Evolutionary conservation across 345 rosid genomes (phyloP).

Genomic region (Salix udensis): DNA sequence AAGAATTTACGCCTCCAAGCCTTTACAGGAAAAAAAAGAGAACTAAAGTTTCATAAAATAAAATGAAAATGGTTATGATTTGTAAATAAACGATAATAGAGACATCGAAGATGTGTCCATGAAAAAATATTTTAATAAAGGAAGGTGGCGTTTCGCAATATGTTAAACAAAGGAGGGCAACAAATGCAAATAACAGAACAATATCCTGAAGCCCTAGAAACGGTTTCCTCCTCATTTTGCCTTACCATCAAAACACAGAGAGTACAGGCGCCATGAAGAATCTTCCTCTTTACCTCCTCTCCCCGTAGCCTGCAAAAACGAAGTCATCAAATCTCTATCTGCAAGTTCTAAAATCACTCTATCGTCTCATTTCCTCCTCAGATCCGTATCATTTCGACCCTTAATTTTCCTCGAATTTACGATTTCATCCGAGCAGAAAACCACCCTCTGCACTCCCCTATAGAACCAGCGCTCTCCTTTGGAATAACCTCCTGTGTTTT

Average conservation of each 20-base stretch:
- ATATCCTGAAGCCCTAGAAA: constrained; percentile 17
- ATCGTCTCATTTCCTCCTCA: not conserved
- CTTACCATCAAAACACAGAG: not conserved
- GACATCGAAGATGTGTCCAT: not conserved
- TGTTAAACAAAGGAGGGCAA: not conserved
- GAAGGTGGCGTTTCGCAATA: not conserved
- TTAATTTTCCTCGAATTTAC: constrained; percentile 21
- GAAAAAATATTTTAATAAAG: not conserved
- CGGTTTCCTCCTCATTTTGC: not conserved
- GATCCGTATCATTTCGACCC: constrained; percentile 30
- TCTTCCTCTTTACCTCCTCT: not conserved
- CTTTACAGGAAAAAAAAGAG: not conserved
- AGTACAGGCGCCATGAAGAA: not conserved
- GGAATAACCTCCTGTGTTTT: not conserved
- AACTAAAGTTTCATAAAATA: not conserved
- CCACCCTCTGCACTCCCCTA: not conserved
- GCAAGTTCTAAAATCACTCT: not conserved
- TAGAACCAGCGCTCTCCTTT: not conserved
- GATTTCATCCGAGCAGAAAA: constrained; percentile 15
- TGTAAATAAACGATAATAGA: not conserved
- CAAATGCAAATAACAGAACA: constrained; percentile 7
- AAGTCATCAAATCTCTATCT: not conserved
- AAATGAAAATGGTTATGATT: not conserved
- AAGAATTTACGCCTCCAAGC: too few species aligned
- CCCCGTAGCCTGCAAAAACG: not conserved